Conservation (phyloP, 106 monocot species). For the Acorus gramineus region DNA sequence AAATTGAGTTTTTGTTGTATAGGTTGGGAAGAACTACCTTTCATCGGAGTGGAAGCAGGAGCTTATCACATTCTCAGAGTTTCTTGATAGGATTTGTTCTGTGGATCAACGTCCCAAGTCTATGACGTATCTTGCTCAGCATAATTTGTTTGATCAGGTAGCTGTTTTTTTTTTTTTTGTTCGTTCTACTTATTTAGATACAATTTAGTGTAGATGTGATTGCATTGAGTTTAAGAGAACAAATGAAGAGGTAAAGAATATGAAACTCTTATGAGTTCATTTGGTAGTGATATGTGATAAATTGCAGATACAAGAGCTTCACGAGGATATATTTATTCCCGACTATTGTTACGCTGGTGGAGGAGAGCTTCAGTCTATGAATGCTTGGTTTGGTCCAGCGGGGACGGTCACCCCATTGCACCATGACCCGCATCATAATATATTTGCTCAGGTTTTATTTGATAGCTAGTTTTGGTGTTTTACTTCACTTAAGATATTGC, state of each 20-base stretch:
- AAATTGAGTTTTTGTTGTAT: conserved; percentile 3
- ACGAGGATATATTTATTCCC: conserved; percentile 83
- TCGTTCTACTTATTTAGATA: not conserved
- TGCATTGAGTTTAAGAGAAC: no score
- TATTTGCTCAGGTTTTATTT: conserved; percentile 73
- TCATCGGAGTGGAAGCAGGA: conserved; percentile 92
- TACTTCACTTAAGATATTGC: no score
- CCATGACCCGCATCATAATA: conserved; percentile 94
- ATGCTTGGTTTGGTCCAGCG: conserved; percentile 98
- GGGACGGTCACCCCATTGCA: conserved; percentile 94
- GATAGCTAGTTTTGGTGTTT: no score
- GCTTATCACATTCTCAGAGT: conserved; percentile 83
- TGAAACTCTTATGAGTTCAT: not conserved
- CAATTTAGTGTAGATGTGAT: not conserved
- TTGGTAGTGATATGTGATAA: conserved; percentile 1
- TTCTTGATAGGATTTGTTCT: conserved; percentile 66
- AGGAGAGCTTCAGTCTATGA: conserved; percentile 72
- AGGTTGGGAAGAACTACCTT: conserved; percentile 94
- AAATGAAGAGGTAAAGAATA: no score
- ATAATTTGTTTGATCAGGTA: conserved; percentile 97
- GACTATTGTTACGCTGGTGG: conserved; percentile 98
- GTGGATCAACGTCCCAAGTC: conserved; percentile 22
- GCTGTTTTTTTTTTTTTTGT: not conserved
- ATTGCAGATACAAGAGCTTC: conserved; percentile 70
- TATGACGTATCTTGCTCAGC: conserved; percentile 85